Conservation (phyloP, 768 basidiomycete genomes). For the Termitomyces sp. region DNA sequence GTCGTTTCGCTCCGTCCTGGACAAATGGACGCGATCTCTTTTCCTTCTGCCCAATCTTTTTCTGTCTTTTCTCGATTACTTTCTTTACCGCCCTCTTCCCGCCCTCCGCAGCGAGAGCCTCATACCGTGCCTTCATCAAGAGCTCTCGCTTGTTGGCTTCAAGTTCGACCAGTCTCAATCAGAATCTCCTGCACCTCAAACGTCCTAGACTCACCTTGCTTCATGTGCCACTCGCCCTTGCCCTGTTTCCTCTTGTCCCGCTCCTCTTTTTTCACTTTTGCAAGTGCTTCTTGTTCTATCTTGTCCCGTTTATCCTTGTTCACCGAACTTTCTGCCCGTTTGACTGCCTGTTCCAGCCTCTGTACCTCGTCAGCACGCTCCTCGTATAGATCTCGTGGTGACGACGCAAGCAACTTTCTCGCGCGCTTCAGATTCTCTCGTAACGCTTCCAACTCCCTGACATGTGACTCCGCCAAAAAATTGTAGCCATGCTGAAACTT, state of each 20-base stretch:
- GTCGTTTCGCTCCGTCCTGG: constrained; percentile 16
- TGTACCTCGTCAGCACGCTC: constrained; percentile 68
- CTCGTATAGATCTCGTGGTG: constrained; percentile 54
- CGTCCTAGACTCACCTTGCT: constrained; percentile 49
- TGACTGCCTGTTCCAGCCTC: constrained; percentile 69
- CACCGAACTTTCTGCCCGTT: constrained; percentile 72
- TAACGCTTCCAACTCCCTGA: constrained; percentile 60
- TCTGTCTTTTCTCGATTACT: constrained; percentile 86
- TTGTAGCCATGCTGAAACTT: constrained; percentile 69
- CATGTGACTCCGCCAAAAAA: constrained; percentile 68
- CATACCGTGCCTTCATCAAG: constrained; percentile 71
- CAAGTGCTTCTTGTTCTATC: constrained; percentile 68
- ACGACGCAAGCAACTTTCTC: constrained; percentile 55
- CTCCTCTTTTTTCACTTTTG: constrained; percentile 53
- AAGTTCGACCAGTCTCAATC: constrained; percentile 8
- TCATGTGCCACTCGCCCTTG: constrained; percentile 85
- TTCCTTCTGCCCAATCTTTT: constrained; percentile 84
- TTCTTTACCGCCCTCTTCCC: constrained; percentile 83
- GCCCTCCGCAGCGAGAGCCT: constrained; percentile 71
- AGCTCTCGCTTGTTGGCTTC: constrained; percentile 78
- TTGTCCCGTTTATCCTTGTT: constrained; percentile 68
- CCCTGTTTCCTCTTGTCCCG: constrained; percentile 66
- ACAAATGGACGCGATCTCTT: constrained; percentile 76
- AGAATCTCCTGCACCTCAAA: constrained; percentile 21
- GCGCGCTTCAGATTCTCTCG: constrained; percentile 67